Percentiles rank a stretch among this genome's conserved stretches.
phyloP scores from a whole-genome alignment of 1,284 basidiomycete species.

The Irpex sp. region DNA sequence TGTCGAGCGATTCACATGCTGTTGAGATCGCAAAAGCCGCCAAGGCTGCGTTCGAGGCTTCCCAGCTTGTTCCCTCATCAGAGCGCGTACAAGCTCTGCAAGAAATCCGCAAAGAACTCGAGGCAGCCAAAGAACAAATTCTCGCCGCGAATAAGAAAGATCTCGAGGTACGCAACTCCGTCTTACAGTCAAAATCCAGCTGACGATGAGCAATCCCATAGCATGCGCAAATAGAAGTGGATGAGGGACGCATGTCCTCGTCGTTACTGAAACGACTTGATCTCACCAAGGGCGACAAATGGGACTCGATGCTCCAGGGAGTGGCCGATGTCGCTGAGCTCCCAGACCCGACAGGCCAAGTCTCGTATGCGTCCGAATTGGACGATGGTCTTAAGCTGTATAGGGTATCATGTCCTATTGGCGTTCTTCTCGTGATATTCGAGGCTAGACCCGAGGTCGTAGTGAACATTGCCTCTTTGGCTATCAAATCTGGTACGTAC shows the following conservation, averaged over 20 bases:
- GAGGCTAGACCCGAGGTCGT: constrained; percentile 98
- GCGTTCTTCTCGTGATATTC: constrained; percentile 95
- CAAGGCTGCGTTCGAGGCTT: constrained; percentile 80
- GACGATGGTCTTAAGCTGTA: constrained; percentile 89
- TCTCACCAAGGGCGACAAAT: constrained; percentile 84
- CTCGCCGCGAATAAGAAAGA: constrained; percentile 80
- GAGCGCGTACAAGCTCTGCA: constrained; percentile 73
- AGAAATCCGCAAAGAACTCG: constrained; percentile 67
- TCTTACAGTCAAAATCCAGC: background rate
- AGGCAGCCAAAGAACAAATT: constrained; percentile 61
- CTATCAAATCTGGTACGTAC: constrained; percentile 88
- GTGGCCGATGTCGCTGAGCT: constrained; percentile 84
- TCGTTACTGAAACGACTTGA: constrained; percentile 87
- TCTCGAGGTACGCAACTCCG: constrained; percentile 52
- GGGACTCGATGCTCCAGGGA: constrained; percentile 91
- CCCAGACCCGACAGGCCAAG: constrained; percentile 83
- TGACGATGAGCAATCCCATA: constrained; percentile 24
- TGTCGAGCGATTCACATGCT: constrained; percentile 12
- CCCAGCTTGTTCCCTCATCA: constrained; percentile 70
- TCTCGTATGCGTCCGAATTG: constrained; percentile 86
- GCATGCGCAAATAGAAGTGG: constrained; percentile 78
- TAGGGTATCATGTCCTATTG: constrained; percentile 95
- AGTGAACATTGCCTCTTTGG: constrained; percentile 94
- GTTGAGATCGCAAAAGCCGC: constrained; percentile 66
- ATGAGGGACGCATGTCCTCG: constrained; percentile 78